phyloP scores from a whole-genome alignment of 345 rosid genomes.

The Noccaea caerulescens region DNA sequence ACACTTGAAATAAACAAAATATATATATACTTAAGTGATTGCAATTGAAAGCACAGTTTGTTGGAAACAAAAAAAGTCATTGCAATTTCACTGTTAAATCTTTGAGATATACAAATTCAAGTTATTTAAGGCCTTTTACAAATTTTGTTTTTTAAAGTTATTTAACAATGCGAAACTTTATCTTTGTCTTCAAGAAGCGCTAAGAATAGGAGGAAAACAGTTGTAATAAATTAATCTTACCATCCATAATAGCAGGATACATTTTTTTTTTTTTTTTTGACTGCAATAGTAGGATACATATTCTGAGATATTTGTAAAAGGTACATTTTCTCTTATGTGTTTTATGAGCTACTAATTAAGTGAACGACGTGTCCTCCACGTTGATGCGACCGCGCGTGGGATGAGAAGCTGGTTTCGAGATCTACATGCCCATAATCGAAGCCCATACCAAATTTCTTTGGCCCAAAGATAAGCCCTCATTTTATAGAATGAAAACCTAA shows the following conservation, averaged over 20 bases:
- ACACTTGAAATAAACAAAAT: slow-evolving; percentile 12
- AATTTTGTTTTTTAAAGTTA: no score
- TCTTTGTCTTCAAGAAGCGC: background rate
- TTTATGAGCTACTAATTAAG: slow-evolving; percentile 9
- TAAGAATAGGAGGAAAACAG: no score
- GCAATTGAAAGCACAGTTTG: no score
- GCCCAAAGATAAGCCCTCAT: background rate
- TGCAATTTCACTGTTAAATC: background rate
- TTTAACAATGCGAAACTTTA: background rate
- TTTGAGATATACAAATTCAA: background rate
- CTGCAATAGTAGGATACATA: background rate
- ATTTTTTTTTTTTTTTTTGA: no score
- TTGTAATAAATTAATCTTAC: background rate
- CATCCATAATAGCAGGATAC: no score
- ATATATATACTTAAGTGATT: no score
- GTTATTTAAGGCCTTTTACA: no score
- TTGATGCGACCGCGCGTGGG: slow-evolving; percentile 2
- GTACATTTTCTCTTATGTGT: no score
- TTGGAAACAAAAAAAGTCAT: no score
- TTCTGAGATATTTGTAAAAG: no score
- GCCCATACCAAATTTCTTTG: slow-evolving; percentile 33
- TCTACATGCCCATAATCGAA: slow-evolving; percentile 1
- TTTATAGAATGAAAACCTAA: background rate
- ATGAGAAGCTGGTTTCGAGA: background rate
- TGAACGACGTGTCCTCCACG: background rate